Evolutionary conservation across 169 alveolate genomes (phyloP), one percentile per base, ranked within the genome.

Genomic region (Babesia gibsoni): DNA sequence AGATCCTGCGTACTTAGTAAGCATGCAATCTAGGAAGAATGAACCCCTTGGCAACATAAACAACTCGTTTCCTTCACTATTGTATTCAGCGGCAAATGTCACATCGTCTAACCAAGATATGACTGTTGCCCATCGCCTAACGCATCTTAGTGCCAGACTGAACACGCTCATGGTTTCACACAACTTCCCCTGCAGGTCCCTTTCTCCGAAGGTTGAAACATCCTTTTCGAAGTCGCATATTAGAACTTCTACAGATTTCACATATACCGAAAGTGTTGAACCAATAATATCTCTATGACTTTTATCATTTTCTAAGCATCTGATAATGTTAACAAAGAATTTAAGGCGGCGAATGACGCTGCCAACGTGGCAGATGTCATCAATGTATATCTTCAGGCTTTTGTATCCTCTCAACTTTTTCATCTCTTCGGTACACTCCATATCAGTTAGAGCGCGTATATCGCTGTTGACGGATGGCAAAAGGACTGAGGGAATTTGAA

Each of bases 81-180:
- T 8, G 36, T 7, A 36, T 1, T 12, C 4, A n/a, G 7, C 32
- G 30, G 7, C 56, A 16, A 4, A 9, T n/a, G 29, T 27, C 8
- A 56, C 5, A 12, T 8, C 27, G 0, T 18, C 46, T 12, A 43
- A 61, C 72, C 72, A 61, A 25, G 9, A n/a, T 27, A 61, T 16
- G 4, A 33, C 72, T 33, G 27, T 5, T n/a, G 46, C 3, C 72
- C 72, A 61, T 1, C 50, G 72, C 18, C 30, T 23, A 16, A 61
- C 16, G 2, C 59, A 58, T 6, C 23, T 23, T n/a, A 61, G 27
- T 14, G 29, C 42, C 35, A 61, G 30, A 25, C 59, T 43, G 58
- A 27, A 41, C 33, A 61, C 72, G 58, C 72, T 61, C 23, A 22
- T 2, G 20, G 72, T 61, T 18, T 41, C 72, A 14, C 9, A 16